Base-by-base conservation (phyloP, 495 filamentous ascomycete species). In the Thermochaetoides thermophila region DNA sequence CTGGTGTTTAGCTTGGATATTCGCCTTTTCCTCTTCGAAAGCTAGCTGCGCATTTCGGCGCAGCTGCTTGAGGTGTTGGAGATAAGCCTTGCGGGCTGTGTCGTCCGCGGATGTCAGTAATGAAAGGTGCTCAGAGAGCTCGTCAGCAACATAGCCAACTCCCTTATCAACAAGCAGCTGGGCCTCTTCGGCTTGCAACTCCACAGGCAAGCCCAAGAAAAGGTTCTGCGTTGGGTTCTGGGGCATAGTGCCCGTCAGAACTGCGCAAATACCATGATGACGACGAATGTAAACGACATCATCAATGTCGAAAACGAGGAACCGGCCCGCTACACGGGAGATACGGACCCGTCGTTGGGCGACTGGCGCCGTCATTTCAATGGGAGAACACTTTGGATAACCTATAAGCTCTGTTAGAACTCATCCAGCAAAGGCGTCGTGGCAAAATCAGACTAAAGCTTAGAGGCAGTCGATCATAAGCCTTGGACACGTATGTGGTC, bases 171-270 rank as follows among this genome's bases (percentile, higher is more conserved):
- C 75, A 20, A 97, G 68, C 35, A 93, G 50, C 35, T 73, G 69
- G 3, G 76, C 85, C 60, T 97, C 89, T 53, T 96, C 89, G 1
- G 81, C 76, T 69, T 87, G 83, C 25, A 97, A 61, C 59, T 94
- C 77, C 23, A 95, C 47, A 1, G 89, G 89, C 22, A 96, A 55
- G 13, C 89, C 83, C 37, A 85, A 68, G 52, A 96, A 95, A 31
- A 94, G 68, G 63, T 95, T 97, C 55, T 97, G 89, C 44, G 87
- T 83, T 5, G 87, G 84, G 26, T 78, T 72, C 57, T 94, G 89
- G 2, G 91, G 84, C 25, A 95, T 73, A 3, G 78, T 81, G 26
- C 89, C 89, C 29, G 78, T 78, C 29, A 95, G 61, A 15, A 89
- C 81, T 31, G 85, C 84, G 46, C 81, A 83, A 46, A 94, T 91